phyloP scores from a whole-genome alignment of 768 basidiomycete species.

The Lactarius hatsudake region DNA sequence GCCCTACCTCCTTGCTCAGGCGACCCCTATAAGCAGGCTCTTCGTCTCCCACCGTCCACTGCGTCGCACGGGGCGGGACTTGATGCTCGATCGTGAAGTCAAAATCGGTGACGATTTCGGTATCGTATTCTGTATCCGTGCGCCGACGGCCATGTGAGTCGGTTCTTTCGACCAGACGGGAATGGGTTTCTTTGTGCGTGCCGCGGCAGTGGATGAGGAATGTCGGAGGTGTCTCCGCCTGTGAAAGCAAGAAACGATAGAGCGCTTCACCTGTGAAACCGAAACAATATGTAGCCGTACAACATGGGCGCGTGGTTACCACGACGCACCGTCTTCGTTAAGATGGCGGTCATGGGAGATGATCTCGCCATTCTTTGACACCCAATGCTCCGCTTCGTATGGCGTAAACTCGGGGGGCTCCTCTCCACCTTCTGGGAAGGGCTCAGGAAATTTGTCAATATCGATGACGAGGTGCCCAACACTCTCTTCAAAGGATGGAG shows the following conservation, averaged over 20 bases:
- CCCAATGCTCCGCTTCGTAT: constrained; percentile 64
- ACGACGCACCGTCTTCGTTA: constrained; percentile 55
- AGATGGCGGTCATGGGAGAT: constrained; percentile 70
- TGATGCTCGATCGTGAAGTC: constrained; percentile 59
- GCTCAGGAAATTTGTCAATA: constrained; percentile 30
- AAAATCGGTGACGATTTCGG: constrained; percentile 62
- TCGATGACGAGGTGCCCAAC: constrained; percentile 28
- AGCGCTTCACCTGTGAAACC: constrained; percentile 57
- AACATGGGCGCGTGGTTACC: too few relatives aligned
- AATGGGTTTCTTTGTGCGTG: constrained; percentile 52
- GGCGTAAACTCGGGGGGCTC: constrained; percentile 60
- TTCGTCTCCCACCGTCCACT: constrained; percentile 62
- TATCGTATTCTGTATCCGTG: constrained; percentile 48
- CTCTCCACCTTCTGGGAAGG: constrained; percentile 35
- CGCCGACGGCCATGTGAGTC: constrained; percentile 36
- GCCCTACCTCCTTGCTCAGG: constrained; percentile 57
- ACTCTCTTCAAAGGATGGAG: constrained; percentile 29
- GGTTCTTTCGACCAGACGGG: constrained; percentile 44
- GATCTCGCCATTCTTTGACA: constrained; percentile 46
- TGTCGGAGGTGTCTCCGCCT: constrained; percentile 46
- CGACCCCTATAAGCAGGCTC: constrained; percentile 64
- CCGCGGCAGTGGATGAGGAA: constrained; percentile 51
- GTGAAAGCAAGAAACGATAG: constrained; percentile 68
- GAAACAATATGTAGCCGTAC: neutral
- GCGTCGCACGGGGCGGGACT: constrained; percentile 40